phyloP scores from a whole-genome alignment of 164 flowering plant genomes.

The Platanus orientalis region DNA sequence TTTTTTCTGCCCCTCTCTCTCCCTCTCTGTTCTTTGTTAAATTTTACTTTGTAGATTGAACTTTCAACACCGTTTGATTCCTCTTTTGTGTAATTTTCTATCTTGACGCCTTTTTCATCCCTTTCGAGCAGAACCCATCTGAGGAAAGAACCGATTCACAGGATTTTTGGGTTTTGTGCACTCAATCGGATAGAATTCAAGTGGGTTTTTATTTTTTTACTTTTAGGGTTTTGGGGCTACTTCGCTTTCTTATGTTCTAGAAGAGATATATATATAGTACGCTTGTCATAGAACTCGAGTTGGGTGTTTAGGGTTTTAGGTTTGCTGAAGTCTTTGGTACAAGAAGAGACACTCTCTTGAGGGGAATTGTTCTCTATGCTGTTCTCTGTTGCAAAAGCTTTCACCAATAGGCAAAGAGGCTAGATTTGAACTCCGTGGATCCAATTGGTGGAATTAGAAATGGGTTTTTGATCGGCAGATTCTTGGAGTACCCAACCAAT shows the following conservation, averaged over 20 bases:
- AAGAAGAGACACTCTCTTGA: background rate
- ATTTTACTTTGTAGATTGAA: slow-evolving; percentile 1
- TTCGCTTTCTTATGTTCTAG: slow-evolving; percentile 1
- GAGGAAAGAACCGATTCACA: background rate
- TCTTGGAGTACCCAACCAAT: background rate
- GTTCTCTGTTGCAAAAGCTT: background rate
- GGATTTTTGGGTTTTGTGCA: slow-evolving; percentile 1
- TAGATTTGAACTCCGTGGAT: background rate
- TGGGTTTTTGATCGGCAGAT: background rate
- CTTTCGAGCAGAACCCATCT: slow-evolving; percentile 7
- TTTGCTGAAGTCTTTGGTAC: background rate
- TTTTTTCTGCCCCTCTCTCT: background rate
- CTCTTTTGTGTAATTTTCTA: slow-evolving; percentile 17
- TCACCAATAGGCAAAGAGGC: background rate
- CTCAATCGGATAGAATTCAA: background rate
- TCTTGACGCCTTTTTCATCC: slow-evolving; percentile 12
- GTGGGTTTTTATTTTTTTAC: background rate
- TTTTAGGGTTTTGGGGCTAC: background rate
- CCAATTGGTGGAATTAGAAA: background rate
- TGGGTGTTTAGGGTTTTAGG: slow-evolving; percentile 9
- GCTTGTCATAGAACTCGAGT: background rate
- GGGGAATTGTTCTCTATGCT: background rate
- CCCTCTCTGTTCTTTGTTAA: slow-evolving; percentile 2
- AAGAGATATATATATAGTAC: slow-evolving; percentile 2
- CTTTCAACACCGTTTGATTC: slow-evolving; percentile 10